Conservation (phyloP, 2,329 filamentous ascomycete genomes). For the Tolypocladium paradoxum region DNA sequence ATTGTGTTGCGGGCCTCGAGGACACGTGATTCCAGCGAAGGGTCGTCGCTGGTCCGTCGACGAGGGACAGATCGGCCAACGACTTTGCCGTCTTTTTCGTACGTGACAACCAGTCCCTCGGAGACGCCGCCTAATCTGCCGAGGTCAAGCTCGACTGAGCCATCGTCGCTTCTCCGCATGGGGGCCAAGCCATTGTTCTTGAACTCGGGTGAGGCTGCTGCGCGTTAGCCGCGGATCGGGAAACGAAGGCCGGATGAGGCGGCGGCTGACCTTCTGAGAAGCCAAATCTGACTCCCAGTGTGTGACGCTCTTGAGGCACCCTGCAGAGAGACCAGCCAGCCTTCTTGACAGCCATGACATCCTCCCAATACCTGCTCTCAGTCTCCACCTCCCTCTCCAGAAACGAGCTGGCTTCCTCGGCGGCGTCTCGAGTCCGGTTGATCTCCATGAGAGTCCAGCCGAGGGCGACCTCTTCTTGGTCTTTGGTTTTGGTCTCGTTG, state of each 20-base stretch:
- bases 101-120: constrained; percentile 55
- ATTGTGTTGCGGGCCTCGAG: constrained; percentile 68
- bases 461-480: constrained; percentile 45
- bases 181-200: constrained; percentile 68
- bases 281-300: constrained; percentile 78
- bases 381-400: constrained; percentile 66
- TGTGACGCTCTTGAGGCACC: constrained; percentile 60
- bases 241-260: neutral
- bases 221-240: constrained; percentile 13
- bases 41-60: constrained; percentile 41
- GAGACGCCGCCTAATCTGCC: constrained; percentile 38
- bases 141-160: constrained; percentile 63
- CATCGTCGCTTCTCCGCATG: constrained; percentile 62
- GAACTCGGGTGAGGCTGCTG: constrained; percentile 42
- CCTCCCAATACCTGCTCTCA: constrained; percentile 83
- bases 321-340: constrained; percentile 80
- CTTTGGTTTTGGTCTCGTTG: constrained; percentile 41
- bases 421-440: constrained; percentile 60
- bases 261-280: constrained; percentile 56
- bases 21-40: constrained; percentile 53
- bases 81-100: constrained; percentile 45
- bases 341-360: constrained; percentile 69
- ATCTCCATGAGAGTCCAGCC: constrained; percentile 76
- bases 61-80: constrained; percentile 46
- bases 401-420: constrained; percentile 60